Base-by-base conservation (phyloP, 1,139 yeast species). In the Spencermartinsiella ligniputridi region DNA sequence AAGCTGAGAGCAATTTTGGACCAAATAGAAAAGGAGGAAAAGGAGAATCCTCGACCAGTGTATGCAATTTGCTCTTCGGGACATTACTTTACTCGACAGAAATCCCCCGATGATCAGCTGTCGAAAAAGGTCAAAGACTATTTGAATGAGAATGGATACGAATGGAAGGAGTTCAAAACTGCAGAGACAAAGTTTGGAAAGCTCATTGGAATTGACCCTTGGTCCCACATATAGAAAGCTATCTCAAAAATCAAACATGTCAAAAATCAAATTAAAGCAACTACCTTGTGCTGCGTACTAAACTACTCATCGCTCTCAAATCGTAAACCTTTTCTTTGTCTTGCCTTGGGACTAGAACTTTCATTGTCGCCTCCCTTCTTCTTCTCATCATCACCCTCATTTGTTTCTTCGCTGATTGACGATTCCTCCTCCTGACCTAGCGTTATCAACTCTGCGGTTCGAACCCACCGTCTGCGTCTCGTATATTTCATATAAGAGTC, bases 381-480 rank as follows among this genome's bases (percentile, higher is more conserved):
- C 24, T 6, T 38, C 15, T 35, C 44, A 2, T 35, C 35, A 15
- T 40, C 13, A 17, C 35, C 25, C 22, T 27, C 32, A 27, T 37
- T n/a, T n/a, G n/a, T n/a, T n/a, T n/a, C n/a, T n/a, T n/a, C n/a
- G n/a, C n/a, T n/a, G n/a, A n/a, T n/a, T n/a, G n/a, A n/a, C n/a
- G n/a, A n/a, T n/a, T n/a, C n/a, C n/a, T n/a, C 29, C 17, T 47
- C 41, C 39, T 52, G 50, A 15, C 50, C 52, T 16, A 46, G 46
- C 16, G 54, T 45, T 16, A 85, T 81, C 56, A 90, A 74, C 64
- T 89, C 96, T 0, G 97, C 98, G 0, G 95, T 87, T 54, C 97
- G 76, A 21, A 90, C 78, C 98, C 98, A 92, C 62, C 97, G 75
- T 68, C 98, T 78, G 62, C 96, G 78, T 63, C 98, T 76, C 5